These are phyloP conservation scores for Neonectria ditissima DNA, from an alignment of 2,329 filamentous ascomycete genomes.

Conservation along the genomic window DNA sequence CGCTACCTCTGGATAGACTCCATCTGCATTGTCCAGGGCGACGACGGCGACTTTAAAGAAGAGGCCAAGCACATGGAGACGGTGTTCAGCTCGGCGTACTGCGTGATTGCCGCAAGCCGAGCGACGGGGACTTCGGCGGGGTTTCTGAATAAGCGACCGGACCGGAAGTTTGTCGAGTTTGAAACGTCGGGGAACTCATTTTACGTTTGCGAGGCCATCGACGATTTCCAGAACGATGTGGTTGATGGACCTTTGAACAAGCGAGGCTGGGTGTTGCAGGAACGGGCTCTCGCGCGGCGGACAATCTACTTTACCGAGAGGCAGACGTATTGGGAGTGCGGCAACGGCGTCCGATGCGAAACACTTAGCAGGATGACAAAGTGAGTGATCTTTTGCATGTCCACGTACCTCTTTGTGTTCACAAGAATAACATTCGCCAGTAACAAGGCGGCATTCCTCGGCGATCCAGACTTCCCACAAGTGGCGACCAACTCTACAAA, in stretches of 20 bases:
- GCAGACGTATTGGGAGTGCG: conserved; percentile 37
- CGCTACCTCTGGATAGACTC: conserved; percentile 20
- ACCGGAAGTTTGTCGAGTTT: conserved; percentile 16
- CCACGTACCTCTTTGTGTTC: too few relatives aligned
- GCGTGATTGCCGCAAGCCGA: conserved; percentile 14
- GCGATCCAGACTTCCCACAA: conserved; percentile 36
- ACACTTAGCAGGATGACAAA: conserved; percentile 30
- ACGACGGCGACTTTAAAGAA: conserved; percentile 7
- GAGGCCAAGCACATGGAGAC: conserved; percentile 10
- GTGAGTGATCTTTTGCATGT: conserved; percentile 10
- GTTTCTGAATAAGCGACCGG: conserved; percentile 12
- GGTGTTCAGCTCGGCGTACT: conserved; percentile 8
- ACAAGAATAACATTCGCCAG: neutral
- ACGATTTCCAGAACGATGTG: conserved; percentile 33
- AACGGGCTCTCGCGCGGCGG: conserved; percentile 29
- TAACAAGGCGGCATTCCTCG: conserved; percentile 29
- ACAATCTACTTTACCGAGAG: conserved; percentile 36
- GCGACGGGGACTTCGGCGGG: conserved; percentile 1
- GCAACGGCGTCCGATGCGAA: conserved; percentile 32
- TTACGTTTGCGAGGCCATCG: conserved; percentile 31
- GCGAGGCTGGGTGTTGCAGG: conserved; percentile 28
- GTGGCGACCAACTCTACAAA: conserved; percentile 12
- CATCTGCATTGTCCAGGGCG: conserved; percentile 13
- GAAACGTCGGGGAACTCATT: neutral
- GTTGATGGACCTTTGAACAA: conserved; percentile 17